Base-by-base conservation (phyloP, 1,139 yeast genomes). In the Citeromyces hawaiiensis region DNA sequence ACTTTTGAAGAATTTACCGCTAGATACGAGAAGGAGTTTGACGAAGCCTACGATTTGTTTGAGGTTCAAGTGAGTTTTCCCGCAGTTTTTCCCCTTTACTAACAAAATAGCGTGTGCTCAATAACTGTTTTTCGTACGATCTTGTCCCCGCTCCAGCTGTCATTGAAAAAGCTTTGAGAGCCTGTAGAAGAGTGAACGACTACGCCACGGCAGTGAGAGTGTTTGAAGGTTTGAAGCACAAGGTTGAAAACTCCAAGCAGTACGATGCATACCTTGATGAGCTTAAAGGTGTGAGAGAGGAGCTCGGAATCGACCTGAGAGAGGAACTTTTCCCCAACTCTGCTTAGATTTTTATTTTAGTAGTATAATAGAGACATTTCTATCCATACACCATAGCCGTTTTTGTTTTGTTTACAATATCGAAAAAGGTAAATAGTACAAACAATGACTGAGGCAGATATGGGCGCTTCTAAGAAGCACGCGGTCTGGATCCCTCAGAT, bases 181-280 rank as follows among this genome's bases (percentile, higher is more conserved):
- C 98, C 41, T 91, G 97, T 57, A 87, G 98, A 77, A 85, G 98
- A 69, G 97, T 91, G 51, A 87, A 93, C 65, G 98, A 91, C 69
- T 85, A 85, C 69, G 96, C 98, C 47, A 88, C 97, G 47, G 98
- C 98, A 44, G 93, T 88, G 53, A 83, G 98, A 69, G 95, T 94
- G 46, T 91, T 91, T 55, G 98, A 91, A 70, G 83, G 86, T 50
- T 76, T 91, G 63, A 85, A 83, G 65, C 85, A 78, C 76, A 91
- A 91, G 73, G 97, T 91, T 48, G 96, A 88, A 65, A 85, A 81
- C 69, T 79, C 76, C 60, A 81, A 80, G 54, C 97, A 88, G 69
- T 91, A 91, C 73, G 75, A 81, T 55, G 96, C 96, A 51, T 91
- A 91, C 72, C 78, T 91, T 55, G 95, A 86, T 47, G 98, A 91